Evolutionary conservation across 768 basidiomycete species (phyloP), one percentile per base, ranked within the genome.

Genomic region (Suillus discolor): DNA sequence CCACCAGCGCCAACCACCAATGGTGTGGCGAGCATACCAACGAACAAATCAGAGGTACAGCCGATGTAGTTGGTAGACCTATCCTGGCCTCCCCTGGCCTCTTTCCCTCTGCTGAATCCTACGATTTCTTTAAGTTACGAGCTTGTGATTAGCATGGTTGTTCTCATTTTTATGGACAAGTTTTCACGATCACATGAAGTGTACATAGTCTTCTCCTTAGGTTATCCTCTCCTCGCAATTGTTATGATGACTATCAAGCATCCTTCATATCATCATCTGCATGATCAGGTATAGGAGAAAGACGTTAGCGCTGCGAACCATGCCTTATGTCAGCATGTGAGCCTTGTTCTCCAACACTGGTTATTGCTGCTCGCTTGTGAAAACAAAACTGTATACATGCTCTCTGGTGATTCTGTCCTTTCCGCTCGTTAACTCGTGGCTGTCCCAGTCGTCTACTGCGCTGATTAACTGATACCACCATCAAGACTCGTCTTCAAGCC

Each of bases 41-140:
- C 78, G 63, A 75, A 75, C 69, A 78, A 85, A 79, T 71, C 78
- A 62, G 86, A 85, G 44, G 75, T 78, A 16, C 76, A 81, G 66
- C 78, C 81, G 63, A 72, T 79, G 66, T 81, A 72, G 76, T 28
- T 57, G 36, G 9, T 62, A 39, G 51, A 23, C 20, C 25, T 39
- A 2, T 38, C n/a, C 34, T 45, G 31, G 44, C 9, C 36, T 55
- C 38, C 41, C 36, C 66, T 25, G 67, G 25, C 63, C 42, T 49
- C 15, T 66, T 67, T 55, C 65, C 36, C 31, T 60, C 54, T 65
- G 53, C 53, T 55, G 25, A 53, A 68, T 66, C 51, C 18, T 67
- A 39, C 57, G 59, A 20, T 60, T 60, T 20, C 28, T 44, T 41
- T 60, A 60, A 60, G 41, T 60, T 60, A 60, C 25, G 39, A 42